Evolutionary conservation across 208 protist genomes (phyloP), one percentile per base, ranked within the genome.

Genomic region (Leishmania gerbilli): DNA sequence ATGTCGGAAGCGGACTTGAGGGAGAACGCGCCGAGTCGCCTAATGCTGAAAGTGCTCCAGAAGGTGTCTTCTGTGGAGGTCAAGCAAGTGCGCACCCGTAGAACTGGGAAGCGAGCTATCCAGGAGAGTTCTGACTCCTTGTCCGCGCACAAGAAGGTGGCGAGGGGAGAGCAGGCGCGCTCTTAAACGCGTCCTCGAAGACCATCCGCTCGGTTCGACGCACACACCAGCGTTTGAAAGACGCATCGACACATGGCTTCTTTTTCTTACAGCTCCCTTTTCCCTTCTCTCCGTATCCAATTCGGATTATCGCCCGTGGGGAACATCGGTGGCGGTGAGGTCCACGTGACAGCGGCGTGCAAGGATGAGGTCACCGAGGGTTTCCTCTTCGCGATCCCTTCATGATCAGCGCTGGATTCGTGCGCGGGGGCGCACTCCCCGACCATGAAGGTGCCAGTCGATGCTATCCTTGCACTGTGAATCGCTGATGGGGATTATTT

Each of bases 11-110:
- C 71, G 21, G 90, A 89, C 78, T 79, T 95, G 71, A 60, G 58
- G 15, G 27, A 60, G 3, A 79, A 80, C 34, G 90, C 92, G 19
- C 81, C 92, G 42, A 95, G 90, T 71, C 87, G 92, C 9, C 78
- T 95, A 27, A 79, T 92, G 79, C 82, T 93, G 56, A 95, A 95
- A 71, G 84, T 92, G 71, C 84, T 93, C 42, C 74, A 89, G n/a
- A 77, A 67, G 47, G 40, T 86, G 11, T 72, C 65, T 1, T 37
- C 65, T 49, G 9, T 49, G 17, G 68, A n/a, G 76, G 72, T 58
- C 27, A 74, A 74, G 60, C 53, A 55, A 34, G 53, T 37, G 56
- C 42, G 74, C 17, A 19, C 24, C 51, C 34, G 74, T 51, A 65
- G 37, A 31, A 24, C 21, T 47, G 37, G 40, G 17, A 47, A 4